Conservation (phyloP, 2,329 filamentous ascomycete genomes). For the Pseudogymnoascus sp. region DNA sequence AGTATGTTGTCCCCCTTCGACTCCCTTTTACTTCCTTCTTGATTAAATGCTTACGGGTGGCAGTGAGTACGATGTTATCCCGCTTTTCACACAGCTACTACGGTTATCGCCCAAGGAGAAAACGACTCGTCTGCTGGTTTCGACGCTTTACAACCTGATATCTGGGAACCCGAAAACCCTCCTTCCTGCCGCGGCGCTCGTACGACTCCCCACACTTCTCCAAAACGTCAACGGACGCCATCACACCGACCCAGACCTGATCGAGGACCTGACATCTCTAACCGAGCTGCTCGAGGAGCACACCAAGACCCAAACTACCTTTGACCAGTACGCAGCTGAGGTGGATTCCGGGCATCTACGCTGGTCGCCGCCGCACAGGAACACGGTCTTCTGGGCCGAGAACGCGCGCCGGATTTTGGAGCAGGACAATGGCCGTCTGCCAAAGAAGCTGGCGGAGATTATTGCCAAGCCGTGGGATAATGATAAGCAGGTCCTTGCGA, state of each 20-base stretch:
- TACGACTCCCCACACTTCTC: slow-evolving; percentile 63
- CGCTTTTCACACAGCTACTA: slow-evolving; percentile 86
- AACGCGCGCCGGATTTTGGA: slow-evolving; percentile 63
- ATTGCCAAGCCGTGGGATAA: slow-evolving; percentile 58
- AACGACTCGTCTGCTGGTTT: slow-evolving; percentile 83
- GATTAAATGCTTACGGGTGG: slow-evolving; percentile 21
- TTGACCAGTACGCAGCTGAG: slow-evolving; percentile 50
- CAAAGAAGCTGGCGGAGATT: slow-evolving; percentile 59
- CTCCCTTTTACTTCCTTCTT: not conserved
- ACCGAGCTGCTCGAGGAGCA: slow-evolving; percentile 59
- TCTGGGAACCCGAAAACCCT: slow-evolving; percentile 58
- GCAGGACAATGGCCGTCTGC: slow-evolving; percentile 54
- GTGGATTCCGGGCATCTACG: slow-evolving; percentile 60
- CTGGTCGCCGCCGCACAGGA: slow-evolving; percentile 69
- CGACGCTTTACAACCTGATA: slow-evolving; percentile 82
- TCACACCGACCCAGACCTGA: slow-evolving; percentile 54
- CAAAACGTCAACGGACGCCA: slow-evolving; percentile 55
- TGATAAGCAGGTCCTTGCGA: slow-evolving; percentile 64
- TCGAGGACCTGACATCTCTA: slow-evolving; percentile 52
- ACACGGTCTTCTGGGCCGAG: slow-evolving; percentile 62
- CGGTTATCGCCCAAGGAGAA: slow-evolving; percentile 95
- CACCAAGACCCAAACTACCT: slow-evolving; percentile 51
- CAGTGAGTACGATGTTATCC: slow-evolving; percentile 86
- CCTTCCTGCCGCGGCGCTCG: slow-evolving; percentile 79
- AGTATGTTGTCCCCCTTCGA: slow-evolving; percentile 45